Base-by-base conservation (phyloP, 2,329 filamentous ascomycete genomes). In the Leptosphaerulina australis region DNA sequence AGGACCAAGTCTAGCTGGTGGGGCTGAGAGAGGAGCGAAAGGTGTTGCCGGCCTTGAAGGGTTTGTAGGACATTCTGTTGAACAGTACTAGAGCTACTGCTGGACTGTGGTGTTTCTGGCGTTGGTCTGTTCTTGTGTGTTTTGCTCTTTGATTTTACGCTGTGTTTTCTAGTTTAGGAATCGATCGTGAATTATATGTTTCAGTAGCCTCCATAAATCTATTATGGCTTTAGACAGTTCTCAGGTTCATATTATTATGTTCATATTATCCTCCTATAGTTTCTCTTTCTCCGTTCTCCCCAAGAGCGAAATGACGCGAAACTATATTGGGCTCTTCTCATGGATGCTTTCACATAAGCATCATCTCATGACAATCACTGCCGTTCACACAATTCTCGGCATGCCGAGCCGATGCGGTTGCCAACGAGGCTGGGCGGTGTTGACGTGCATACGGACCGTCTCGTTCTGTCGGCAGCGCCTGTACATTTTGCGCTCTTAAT, bases 41-140 rank as follows among this genome's bases (percentile, higher is more conserved):
- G 76, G 79, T 1, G 65, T 80, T 10, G 78, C 79, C 8, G 86
- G 87, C 0, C 70, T 92, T 14, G 88, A 91, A 53, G 88, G 88
- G 0, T 88, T 86, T 68, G 85, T 90, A 24, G 89, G 89, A 0
- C 82, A 76, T 53, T 82, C 91, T 9, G 46, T 71, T 9, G 66
- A 66, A 14, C 41, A 46, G 25, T 25, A 46, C 10, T 46, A 26
- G 28, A 47, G 36, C 24, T 20, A 1, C 8, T 14, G 7, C 11
- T 5, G 15, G 9, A 10, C n/a, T 20, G 21, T 8, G 12, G 21
- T 43, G 14, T 34, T 4, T 31, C 9, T 30, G 24, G 15, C 6
- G 10, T 21, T 21, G n/a, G n/a, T n/a, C n/a, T n/a, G n/a, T n/a
- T n/a, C n/a, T n/a, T n/a, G n/a, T 39, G 12, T 24, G 29, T 30